Conservation (phyloP, 1,284 basidiomycete species). For the Trametes sp. region DNA sequence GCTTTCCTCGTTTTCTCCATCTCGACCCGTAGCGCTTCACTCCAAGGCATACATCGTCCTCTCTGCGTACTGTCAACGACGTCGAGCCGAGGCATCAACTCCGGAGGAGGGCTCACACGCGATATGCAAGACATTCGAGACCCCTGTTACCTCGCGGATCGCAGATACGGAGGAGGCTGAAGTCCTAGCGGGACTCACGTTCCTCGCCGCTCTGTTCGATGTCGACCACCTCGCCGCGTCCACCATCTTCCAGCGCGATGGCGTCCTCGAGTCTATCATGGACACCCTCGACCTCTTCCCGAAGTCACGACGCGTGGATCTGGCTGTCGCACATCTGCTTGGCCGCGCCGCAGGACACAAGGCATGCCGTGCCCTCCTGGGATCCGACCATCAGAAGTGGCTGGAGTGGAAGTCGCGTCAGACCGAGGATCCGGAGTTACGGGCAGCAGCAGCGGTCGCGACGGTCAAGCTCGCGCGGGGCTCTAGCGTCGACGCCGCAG, state of each 20-base stretch:
- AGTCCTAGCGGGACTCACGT: slow-evolving; percentile 61
- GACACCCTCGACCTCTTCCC: slow-evolving; percentile 72
- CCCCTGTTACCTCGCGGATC: slow-evolving; percentile 54
- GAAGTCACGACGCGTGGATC: slow-evolving; percentile 50
- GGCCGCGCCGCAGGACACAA: slow-evolving; percentile 79
- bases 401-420: slow-evolving; percentile 63
- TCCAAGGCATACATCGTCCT: slow-evolving; percentile 74
- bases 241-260: slow-evolving; percentile 67
- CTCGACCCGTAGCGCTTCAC: slow-evolving; percentile 49
- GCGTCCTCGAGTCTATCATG: slow-evolving; percentile 64
- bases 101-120: slow-evolving; percentile 56
- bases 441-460: slow-evolving; percentile 73
- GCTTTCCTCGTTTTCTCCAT: slow-evolving; percentile 62
- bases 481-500: slow-evolving; percentile 53
- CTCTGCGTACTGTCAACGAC: slow-evolving; percentile 68
- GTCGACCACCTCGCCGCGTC: slow-evolving; percentile 73
- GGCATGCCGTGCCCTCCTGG: slow-evolving; percentile 66
- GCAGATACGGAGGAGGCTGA: slow-evolving; percentile 61
- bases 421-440: slow-evolving; percentile 54
- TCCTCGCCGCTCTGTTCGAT: slow-evolving; percentile 78
- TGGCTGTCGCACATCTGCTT: slow-evolving; percentile 73
- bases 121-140: slow-evolving; percentile 57
- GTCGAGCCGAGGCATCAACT: slow-evolving; percentile 47
- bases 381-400: slow-evolving; percentile 65
- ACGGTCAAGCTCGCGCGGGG: slow-evolving; percentile 81